These are phyloP conservation scores for Ophiostoma sp. DNA, from an alignment of 2,329 filamentous ascomycete genomes.

Conservation along the genomic window DNA sequence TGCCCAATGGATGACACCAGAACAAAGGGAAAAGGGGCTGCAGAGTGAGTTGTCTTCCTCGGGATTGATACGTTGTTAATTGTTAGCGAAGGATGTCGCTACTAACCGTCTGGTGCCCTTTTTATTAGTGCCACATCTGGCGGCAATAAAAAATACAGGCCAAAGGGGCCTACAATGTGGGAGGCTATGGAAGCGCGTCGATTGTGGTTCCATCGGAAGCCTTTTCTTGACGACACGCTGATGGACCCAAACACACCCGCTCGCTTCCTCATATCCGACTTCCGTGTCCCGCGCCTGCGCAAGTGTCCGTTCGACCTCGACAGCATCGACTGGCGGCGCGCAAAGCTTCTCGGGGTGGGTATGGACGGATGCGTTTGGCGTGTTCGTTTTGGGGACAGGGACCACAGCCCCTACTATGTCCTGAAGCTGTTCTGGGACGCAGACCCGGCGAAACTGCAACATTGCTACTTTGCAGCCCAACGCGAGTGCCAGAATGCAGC, in stretches of 20 bases:
- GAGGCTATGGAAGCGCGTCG: conserved; percentile 15
- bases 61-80: background rate
- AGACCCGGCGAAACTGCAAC: background rate
- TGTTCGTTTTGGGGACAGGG: background rate
- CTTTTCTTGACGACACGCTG: conserved; percentile 15
- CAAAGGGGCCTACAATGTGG: conserved; percentile 9
- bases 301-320: conserved; percentile 17
- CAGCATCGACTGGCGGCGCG: conserved; percentile 13
- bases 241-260: conserved; percentile 15
- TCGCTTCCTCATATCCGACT: conserved; percentile 3
- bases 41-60: conserved; percentile 7
- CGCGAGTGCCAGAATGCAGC: conserved; percentile 8
- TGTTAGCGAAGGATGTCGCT: background rate
- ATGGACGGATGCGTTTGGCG: conserved; percentile 14
- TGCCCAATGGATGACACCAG: background rate
- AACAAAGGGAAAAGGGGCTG: background rate
- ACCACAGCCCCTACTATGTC: background rate
- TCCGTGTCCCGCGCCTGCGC: conserved; percentile 17
- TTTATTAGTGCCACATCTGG: background rate
- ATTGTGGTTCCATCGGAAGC: conserved; percentile 13
- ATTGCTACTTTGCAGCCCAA: conserved; percentile 9
- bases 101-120: background rate
- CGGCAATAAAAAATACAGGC: background rate
- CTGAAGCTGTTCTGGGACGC: conserved; percentile 7
- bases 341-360: conserved; percentile 15